These are phyloP conservation scores for Spiraea crenata DNA, from an alignment of 331 rosid genomes.

Conservation along the genomic window DNA sequence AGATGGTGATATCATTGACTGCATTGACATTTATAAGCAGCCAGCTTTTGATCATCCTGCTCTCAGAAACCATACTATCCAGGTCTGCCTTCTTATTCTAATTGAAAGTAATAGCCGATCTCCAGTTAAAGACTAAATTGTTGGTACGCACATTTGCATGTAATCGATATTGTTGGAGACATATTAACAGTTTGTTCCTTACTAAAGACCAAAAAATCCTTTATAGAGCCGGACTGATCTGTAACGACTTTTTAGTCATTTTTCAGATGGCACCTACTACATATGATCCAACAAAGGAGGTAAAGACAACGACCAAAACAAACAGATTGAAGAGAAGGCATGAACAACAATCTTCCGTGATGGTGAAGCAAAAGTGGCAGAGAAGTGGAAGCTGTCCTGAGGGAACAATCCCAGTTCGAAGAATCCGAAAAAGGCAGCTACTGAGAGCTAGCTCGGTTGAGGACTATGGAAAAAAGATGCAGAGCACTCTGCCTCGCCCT, in stretches of 20 bases:
- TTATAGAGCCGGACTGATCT: too few relatives aligned
- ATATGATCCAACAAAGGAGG: slow-evolving; percentile 26
- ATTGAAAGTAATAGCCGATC: too few relatives aligned
- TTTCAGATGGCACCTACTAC: slow-evolving; percentile 53
- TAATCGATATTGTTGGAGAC: too few relatives aligned
- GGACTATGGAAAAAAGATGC: slow-evolving; percentile 54
- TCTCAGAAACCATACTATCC: slow-evolving; percentile 50
- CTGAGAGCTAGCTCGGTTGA: slow-evolving; percentile 36
- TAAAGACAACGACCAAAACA: background rate
- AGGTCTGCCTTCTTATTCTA: slow-evolving; percentile 29
- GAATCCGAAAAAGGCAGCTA: slow-evolving; percentile 35
- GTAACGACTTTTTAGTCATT: too few relatives aligned
- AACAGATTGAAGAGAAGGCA: slow-evolving; percentile 19
- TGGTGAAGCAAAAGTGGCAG: slow-evolving; percentile 43
- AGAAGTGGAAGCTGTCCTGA: slow-evolving; percentile 55
- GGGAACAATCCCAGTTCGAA: slow-evolving; percentile 54
- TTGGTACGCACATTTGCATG: too few relatives aligned
- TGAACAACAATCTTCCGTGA: slow-evolving; percentile 21
- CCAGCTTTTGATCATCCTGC: slow-evolving; percentile 60
- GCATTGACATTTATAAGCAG: slow-evolving; percentile 48
- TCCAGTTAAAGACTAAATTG: too few relatives aligned
- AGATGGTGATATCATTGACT: slow-evolving; percentile 74
- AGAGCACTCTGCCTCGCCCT: slow-evolving; percentile 21
- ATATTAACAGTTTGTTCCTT: too few relatives aligned
- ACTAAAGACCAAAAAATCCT: too few relatives aligned